phyloP scores from a whole-genome alignment of 805 yeast genomes.

The Lipomyces spencermartinsiae region DNA sequence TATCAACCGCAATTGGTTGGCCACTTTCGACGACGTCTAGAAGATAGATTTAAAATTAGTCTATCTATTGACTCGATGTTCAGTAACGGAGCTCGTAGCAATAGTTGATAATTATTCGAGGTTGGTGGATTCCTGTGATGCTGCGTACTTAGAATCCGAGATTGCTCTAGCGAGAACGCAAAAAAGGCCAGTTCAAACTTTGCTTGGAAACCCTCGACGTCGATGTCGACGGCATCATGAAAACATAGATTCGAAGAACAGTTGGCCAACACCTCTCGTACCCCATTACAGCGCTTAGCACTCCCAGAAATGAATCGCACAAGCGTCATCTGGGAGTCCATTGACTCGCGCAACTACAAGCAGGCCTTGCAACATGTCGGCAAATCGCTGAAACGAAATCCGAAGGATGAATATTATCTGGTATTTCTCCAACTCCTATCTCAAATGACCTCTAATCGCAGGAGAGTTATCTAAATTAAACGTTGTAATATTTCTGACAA shows the following conservation, averaged over 20 bases:
- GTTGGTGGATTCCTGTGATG: too few relatives aligned
- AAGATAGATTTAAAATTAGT: too few relatives aligned
- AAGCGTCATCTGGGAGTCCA: conserved; percentile 37
- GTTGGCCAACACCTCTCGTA: background rate
- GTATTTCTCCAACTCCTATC: conserved; percentile 6
- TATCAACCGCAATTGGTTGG: too few relatives aligned
- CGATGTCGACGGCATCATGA: background rate
- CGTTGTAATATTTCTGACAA: background rate
- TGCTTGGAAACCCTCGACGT: too few relatives aligned
- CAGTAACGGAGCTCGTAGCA: too few relatives aligned
- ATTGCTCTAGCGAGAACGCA: too few relatives aligned
- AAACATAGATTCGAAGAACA: background rate
- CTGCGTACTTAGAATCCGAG: too few relatives aligned
- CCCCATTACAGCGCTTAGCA: background rate
- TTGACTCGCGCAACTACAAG: conserved; percentile 36
- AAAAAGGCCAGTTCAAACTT: too few relatives aligned
- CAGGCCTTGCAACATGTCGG: conserved; percentile 34
- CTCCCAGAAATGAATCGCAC: conserved; percentile 17
- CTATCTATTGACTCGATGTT: too few relatives aligned
- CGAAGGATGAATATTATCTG: conserved; percentile 30
- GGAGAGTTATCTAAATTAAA: background rate
- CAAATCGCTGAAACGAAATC: conserved; percentile 35
- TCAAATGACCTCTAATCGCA: background rate
- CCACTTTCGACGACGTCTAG: too few relatives aligned
- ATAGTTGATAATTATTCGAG: too few relatives aligned